phyloP scores from a whole-genome alignment of 2,329 filamentous ascomycete genomes.

The Fusarium staphyleae region DNA sequence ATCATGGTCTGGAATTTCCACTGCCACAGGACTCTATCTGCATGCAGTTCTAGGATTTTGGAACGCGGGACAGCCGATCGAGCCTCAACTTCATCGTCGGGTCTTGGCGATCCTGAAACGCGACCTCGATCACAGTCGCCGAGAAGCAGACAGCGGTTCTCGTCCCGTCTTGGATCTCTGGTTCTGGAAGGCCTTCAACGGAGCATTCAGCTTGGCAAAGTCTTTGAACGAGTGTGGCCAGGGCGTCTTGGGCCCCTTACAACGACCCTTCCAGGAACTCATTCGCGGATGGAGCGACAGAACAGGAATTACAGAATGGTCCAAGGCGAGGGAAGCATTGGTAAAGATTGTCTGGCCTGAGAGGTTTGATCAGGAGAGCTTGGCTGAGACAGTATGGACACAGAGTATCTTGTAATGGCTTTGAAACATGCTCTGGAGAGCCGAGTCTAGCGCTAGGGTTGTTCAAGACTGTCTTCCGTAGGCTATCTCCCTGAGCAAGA shows the following conservation, averaged over 20 bases:
- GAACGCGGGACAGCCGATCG: conserved; percentile 31
- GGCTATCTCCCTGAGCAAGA: too few species aligned
- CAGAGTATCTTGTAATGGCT: neutral
- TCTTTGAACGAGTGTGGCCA: neutral
- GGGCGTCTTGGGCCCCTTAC: neutral
- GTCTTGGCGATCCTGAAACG: conserved; percentile 20
- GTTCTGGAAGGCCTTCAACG: conserved; percentile 35
- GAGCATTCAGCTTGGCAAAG: conserved; percentile 25
- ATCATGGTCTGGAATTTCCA: conserved; percentile 26
- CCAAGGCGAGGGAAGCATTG: conserved; percentile 1
- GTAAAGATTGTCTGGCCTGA: conserved; percentile 17
- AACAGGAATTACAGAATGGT: neutral
- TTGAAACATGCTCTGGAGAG: too few species aligned
- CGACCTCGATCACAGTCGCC: conserved; percentile 6
- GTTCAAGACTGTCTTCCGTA: too few species aligned
- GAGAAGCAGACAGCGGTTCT: neutral
- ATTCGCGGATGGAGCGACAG: conserved; percentile 22
- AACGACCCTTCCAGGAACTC: neutral
- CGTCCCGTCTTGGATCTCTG: conserved; percentile 5
- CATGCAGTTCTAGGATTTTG: conserved; percentile 20
- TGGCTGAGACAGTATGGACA: conserved; percentile 14
- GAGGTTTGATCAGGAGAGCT: neutral
- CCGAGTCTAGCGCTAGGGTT: too few species aligned
- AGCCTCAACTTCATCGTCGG: conserved; percentile 13
- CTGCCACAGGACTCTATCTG: conserved; percentile 21